Base-by-base conservation (phyloP, 106 monocot genomes). In the Cymbidium sinense region DNA sequence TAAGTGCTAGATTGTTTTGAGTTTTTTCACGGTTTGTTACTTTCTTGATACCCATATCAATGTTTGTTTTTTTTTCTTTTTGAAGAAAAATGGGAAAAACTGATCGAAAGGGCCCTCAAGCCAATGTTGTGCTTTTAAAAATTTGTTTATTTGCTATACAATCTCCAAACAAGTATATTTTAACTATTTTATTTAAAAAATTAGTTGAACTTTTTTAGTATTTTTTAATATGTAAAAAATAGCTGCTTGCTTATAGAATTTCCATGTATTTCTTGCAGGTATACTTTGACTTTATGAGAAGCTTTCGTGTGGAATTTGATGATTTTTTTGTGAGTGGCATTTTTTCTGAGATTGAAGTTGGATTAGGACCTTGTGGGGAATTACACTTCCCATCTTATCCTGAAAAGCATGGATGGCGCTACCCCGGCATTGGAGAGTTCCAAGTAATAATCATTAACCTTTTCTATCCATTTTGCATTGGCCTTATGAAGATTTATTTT, bases 251-350 rank as follows among this genome's bases (percentile, higher is more conserved):
- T 19, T 54, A 37, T 39, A 39, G 5, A 36, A 69, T 69, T 71
- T 35, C 37, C 20, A 36, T 39, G 39, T 6, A 20, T 71, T 39
- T 36, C 11, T 39, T 89, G 44, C 71, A 96, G 96, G 93, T 91
- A 34, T 96, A 96, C 70, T 96, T 94, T 88, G 96, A 96, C 30
- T 96, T 82, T 78, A 96, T 96, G 94, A 90, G 96, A 84, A 94
- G 91, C 86, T 96, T 96, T 61, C 6, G 93, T 31, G 91, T 90
- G 31, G 88, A 91, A 84, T 90, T 91, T 78, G 83, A 94, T 84
- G 91, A 90, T 62, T 94, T 85, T 47, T 96, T 96, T 86, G 88
- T 88, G 79, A 88, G 88, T 84, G 88, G 96, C n/a, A 78, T 88
- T 54, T 94, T 54, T 27, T 91, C 93, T 75, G 88, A 94, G 75